Base-by-base conservation (phyloP, 73 alveolate genomes). In the Blepharisma japonicum region DNA sequence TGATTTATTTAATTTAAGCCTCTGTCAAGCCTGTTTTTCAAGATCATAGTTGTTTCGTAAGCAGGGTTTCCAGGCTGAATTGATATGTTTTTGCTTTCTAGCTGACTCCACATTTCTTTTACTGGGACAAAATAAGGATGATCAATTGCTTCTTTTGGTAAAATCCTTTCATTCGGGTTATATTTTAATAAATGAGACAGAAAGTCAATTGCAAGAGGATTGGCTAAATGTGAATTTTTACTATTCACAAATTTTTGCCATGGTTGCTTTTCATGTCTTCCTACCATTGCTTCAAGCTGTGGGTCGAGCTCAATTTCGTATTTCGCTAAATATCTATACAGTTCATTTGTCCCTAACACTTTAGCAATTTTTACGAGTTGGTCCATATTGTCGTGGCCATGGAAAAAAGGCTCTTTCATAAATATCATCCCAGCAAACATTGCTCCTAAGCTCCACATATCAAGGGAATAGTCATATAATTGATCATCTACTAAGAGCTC, bases 301-400 rank as follows among this genome's bases (percentile, higher is more conserved):
- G 81, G 87, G 47, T 84, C 91, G 66, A 84, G 56, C 83, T 84
- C 91, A 3, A 54, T 47, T 7, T 54, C 71, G 45, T 93, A 93
- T 55, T 85, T 89, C 71, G 84, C 90, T 81, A 93, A 61, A 72
- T 93, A 93, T 61, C 80, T 91, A 67, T 76, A 84, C 55, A 87
- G 42, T 50, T 89, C 94, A 49, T 92, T 97, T 11, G 96, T 85
- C 51, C 99, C 99, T 83, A 96, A 82, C 7, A 96, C 97, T 68
- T 95, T 92, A 45, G 99, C 99, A 7, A 96, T 95, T 77, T 95
- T 95, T 61, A 95, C 94, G 70, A 96, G 86, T 80, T 96, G 96
- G 85, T 96, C 99, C 53, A 95, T 87, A 84, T 96, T 96, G 86
- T 96, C 99, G 46, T 86, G 86, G 48, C 99, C 99, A 71, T 96